Base-by-base conservation (phyloP, 257 asterid genomes). In the Henckelia pumila region DNA sequence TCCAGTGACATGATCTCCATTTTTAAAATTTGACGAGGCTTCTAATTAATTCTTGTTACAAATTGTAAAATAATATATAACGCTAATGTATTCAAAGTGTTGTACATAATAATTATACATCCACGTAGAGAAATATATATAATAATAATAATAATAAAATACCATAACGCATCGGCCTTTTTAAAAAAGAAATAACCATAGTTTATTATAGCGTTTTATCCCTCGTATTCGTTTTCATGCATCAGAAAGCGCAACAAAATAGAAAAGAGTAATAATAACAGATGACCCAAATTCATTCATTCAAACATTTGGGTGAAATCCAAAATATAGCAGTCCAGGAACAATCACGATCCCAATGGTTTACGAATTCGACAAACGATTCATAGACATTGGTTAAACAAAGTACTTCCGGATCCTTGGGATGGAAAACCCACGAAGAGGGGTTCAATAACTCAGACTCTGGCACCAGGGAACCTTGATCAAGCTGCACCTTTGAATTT, bases 401-500 rank as follows among this genome's bases (percentile, higher is more conserved):
- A 30, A 24, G 52, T 44, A 44, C 4, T 4, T 44, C 52, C 56
- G 14, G 21, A 22, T 19, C 8, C 40, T 6, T 30, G 3, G 21
- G 69, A 25, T 8, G 56, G 55, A 28, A 21, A 14, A 5, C 23
- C 33, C 11, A 33, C 13, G 14, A 6, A 6, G 16, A 5, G 16
- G 29, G 21, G 28, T 29, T 50, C 3, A 21, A 63, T 57, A 23
- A 23, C 59, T 29, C 59, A 62, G 22, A 24, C n/a, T 19, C 6
- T 22, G 24, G 14, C 57, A 25, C 35, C 30, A 3, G 65, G 63
- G 26, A 58, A 59, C 64, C 29, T 64, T 44, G 70, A 61, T 90
- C 82, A 93, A 49, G 85, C 92, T 23, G 86, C 25, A 6, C 95
- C 92, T 81, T 84, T 93, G 85, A 93, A 93, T 71, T 90, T 93